phyloP scores from a whole-genome alignment of 768 basidiomycete genomes.

The Tephrocybe rancida region DNA sequence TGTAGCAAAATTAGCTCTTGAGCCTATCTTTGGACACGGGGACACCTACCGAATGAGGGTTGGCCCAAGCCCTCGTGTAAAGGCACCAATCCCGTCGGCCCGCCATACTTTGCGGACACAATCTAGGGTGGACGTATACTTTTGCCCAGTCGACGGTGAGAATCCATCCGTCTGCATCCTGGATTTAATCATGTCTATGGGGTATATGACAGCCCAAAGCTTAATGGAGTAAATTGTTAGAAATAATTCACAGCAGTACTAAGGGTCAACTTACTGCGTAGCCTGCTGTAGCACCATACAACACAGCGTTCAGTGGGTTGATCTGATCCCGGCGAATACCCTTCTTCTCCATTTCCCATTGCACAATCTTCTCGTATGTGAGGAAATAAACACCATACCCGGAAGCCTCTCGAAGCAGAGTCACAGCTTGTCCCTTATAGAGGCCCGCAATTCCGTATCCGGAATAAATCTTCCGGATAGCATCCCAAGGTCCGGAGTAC shows the following conservation, averaged over 20 bases:
- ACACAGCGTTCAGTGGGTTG: conserved; percentile 71
- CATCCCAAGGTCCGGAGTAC: conserved; percentile 87
- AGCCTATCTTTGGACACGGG: not conserved
- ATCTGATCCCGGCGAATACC: conserved; percentile 78
- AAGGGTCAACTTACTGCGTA: conserved; percentile 67
- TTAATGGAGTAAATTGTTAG: conserved; percentile 33
- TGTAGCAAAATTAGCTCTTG: conserved; percentile 26
- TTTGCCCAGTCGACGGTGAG: conserved; percentile 69
- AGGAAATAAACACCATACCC: conserved; percentile 92
- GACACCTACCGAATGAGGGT: conserved; percentile 80
- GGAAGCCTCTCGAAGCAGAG: conserved; percentile 78
- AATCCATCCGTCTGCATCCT: conserved; percentile 96
- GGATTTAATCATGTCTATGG: conserved; percentile 95
- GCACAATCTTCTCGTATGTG: conserved; percentile 90
- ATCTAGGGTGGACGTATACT: conserved; percentile 82
- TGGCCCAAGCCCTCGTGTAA: conserved; percentile 89
- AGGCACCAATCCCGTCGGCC: conserved; percentile 82
- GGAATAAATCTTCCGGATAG: conserved; percentile 80
- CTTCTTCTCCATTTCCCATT: conserved; percentile 78
- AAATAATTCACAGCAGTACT: conserved; percentile 2
- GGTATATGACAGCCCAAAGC: conserved; percentile 94
- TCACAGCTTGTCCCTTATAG: conserved; percentile 92
- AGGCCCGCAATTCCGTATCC: conserved; percentile 80
- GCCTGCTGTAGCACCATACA: conserved; percentile 91
- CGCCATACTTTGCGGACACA: conserved; percentile 84